Percentiles rank a stretch among this genome's conserved stretches.
Conservation (phyloP, 2,329 filamentous ascomycete species). For the Apiospora pterosperma region DNA sequence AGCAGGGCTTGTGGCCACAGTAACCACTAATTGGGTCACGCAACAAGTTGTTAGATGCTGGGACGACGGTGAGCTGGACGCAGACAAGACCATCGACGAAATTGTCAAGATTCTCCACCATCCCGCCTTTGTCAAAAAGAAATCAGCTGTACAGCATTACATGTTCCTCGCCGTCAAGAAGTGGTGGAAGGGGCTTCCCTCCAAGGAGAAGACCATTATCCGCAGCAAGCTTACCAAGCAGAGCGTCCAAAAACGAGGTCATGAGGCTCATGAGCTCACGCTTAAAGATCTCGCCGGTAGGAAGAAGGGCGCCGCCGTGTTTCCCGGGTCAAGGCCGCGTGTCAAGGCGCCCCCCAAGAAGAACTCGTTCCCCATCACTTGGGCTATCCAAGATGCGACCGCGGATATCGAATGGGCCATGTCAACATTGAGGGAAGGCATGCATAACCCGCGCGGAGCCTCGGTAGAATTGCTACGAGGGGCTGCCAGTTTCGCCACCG, state of each 20-base stretch:
- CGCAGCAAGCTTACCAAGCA: conserved; percentile 23
- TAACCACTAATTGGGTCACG: conserved; percentile 63
- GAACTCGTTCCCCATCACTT: conserved; percentile 20
- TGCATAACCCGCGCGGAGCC: neutral
- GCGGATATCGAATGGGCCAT: conserved; percentile 13
- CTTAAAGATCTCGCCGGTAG: conserved; percentile 22
- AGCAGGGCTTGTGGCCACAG: conserved; percentile 50
- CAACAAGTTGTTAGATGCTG: conserved; percentile 67
- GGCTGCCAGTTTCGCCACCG: neutral
- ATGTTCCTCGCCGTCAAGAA: conserved; percentile 64
- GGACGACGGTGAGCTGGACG: conserved; percentile 61
- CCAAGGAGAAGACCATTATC: conserved; percentile 17
- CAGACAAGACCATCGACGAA: conserved; percentile 60
- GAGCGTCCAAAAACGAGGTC: conserved; percentile 22
- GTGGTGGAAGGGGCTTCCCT: conserved; percentile 41
- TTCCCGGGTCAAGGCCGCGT: conserved; percentile 23
- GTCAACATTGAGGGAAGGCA: neutral
- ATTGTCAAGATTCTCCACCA: conserved; percentile 65
- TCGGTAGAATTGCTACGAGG: neutral
- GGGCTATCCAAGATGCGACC: conserved; percentile 16
- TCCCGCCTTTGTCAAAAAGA: conserved; percentile 50
- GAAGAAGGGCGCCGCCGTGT: conserved; percentile 20
- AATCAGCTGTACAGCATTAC: conserved; percentile 55
- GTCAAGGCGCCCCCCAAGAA: conserved; percentile 22
- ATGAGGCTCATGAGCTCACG: conserved; percentile 25